These are phyloP conservation scores for Harringtonia aguacate DNA, from an alignment of 2,329 filamentous ascomycete species.

Conservation along the genomic window DNA sequence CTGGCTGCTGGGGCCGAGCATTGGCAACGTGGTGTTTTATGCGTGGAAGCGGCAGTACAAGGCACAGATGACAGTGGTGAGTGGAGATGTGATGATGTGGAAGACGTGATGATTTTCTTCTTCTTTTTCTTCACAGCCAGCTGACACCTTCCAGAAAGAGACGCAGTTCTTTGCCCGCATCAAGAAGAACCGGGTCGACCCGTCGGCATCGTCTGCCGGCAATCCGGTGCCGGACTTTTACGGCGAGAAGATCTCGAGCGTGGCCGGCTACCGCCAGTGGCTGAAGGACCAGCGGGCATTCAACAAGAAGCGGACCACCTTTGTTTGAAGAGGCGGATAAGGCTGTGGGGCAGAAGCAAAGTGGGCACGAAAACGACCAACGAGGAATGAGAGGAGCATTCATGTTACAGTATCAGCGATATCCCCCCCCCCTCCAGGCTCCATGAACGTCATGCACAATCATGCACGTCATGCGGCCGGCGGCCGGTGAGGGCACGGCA, in stretches of 20 bases:
- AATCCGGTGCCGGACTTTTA: conserved; percentile 98
- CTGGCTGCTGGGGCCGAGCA: conserved; percentile 76
- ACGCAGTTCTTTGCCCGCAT: conserved; percentile 86
- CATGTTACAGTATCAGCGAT: background rate
- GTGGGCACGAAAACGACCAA: background rate
- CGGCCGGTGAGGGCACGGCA: too few relatives aligned
- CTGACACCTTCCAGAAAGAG: conserved; percentile 57
- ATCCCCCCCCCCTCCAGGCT: background rate
- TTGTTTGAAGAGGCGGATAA: conserved; percentile 32
- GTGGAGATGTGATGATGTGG: conserved; percentile 17
- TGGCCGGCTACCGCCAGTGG: conserved; percentile 87
- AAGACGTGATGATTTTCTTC: too few relatives aligned
- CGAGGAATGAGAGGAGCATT: background rate
- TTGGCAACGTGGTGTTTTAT: conserved; percentile 75
- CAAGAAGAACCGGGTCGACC: conserved; percentile 86
- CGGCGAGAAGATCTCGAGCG: conserved; percentile 92
- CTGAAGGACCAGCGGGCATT: conserved; percentile 95
- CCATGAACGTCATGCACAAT: too few relatives aligned
- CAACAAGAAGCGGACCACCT: conserved; percentile 74
- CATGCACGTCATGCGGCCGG: too few relatives aligned
- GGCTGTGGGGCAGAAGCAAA: background rate
- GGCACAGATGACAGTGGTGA: conserved; percentile 58
- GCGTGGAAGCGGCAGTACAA: conserved; percentile 60
- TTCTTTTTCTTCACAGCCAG: background rate
- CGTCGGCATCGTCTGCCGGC: conserved; percentile 73